phyloP scores from a whole-genome alignment of 495 filamentous ascomycete species.

The Saxispiralis lemnorum region DNA sequence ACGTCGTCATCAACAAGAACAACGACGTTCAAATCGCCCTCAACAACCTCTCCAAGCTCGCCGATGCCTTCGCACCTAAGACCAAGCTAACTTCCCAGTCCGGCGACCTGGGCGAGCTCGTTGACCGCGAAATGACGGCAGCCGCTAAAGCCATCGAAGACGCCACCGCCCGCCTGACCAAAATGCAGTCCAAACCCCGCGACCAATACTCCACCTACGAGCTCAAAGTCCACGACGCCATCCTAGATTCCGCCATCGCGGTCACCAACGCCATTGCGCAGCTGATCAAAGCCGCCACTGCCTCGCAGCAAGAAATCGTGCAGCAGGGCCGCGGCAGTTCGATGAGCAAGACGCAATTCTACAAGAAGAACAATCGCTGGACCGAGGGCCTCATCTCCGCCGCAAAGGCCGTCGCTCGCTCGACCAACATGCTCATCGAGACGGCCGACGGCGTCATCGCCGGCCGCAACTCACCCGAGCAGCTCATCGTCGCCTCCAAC shows the following conservation, averaged over 20 bases:
- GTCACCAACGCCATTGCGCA: conserved; percentile 93
- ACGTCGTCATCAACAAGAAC: conserved; percentile 91
- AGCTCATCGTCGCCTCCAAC: conserved; percentile 93
- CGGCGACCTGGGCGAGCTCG: conserved; percentile 82
- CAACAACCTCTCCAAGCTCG: conserved; percentile 77
- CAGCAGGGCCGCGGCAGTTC: conserved; percentile 66
- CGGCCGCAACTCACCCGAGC: conserved; percentile 79
- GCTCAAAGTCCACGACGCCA: conserved; percentile 80
- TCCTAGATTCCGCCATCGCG: conserved; percentile 83
- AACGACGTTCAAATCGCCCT: conserved; percentile 83
- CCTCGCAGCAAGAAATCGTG: conserved; percentile 93
- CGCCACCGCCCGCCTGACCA: conserved; percentile 70
- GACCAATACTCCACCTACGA: conserved; percentile 95
- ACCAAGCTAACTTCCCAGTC: conserved; percentile 56
- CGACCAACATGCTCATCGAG: conserved; percentile 90
- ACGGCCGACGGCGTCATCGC: conserved; percentile 91
- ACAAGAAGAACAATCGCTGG: conserved; percentile 98
- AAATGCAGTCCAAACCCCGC: conserved; percentile 80
- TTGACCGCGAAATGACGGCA: conserved; percentile 78
- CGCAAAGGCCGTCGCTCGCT: conserved; percentile 81
- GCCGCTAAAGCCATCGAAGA: conserved; percentile 93
- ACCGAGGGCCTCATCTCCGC: conserved; percentile 94
- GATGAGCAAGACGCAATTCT: conserved; percentile 83
- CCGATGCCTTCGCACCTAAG: conserved; percentile 76
- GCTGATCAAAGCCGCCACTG: conserved; percentile 89